Percentiles rank a stretch among this genome's conserved stretches.
These are phyloP conservation scores for Tricholoma matsutake DNA, from an alignment of 768 basidiomycete species.

Conservation along the genomic window DNA sequence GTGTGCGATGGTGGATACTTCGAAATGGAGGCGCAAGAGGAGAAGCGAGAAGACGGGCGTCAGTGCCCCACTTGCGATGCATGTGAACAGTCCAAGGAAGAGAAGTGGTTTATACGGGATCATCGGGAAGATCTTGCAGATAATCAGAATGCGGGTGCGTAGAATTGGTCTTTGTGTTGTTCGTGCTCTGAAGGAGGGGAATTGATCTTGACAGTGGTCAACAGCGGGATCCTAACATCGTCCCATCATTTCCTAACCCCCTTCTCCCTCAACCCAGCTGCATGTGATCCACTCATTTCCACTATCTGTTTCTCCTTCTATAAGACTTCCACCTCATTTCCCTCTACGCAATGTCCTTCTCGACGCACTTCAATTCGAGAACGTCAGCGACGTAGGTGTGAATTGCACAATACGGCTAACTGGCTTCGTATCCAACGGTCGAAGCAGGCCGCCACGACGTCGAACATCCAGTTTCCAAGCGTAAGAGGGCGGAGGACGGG, in stretches of 20 bases:
- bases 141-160: constrained; percentile 43
- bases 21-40: constrained; percentile 75
- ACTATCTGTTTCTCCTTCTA: constrained; percentile 45
- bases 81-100: constrained; percentile 64
- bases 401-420: no score
- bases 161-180: constrained; percentile 13
- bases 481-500: no score
- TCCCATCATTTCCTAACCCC: constrained; percentile 23
- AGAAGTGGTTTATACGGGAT: constrained; percentile 74
- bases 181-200: constrained; percentile 1
- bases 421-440: no score
- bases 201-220: constrained; percentile 26
- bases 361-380: constrained; percentile 19
- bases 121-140: constrained; percentile 60
- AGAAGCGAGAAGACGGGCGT: constrained; percentile 93
- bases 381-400: no score
- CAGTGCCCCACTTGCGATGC: constrained; percentile 73
- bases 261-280: constrained; percentile 24
- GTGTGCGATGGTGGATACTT: constrained; percentile 69
- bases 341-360: constrained; percentile 12
- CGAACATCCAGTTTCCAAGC: no score
- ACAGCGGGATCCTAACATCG: constrained; percentile 16
- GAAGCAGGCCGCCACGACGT: no score
- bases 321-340: constrained; percentile 24
- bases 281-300: constrained; percentile 36